Base-by-base conservation (phyloP, 495 filamentous ascomycete species). In the Aspergillus panamensis region DNA sequence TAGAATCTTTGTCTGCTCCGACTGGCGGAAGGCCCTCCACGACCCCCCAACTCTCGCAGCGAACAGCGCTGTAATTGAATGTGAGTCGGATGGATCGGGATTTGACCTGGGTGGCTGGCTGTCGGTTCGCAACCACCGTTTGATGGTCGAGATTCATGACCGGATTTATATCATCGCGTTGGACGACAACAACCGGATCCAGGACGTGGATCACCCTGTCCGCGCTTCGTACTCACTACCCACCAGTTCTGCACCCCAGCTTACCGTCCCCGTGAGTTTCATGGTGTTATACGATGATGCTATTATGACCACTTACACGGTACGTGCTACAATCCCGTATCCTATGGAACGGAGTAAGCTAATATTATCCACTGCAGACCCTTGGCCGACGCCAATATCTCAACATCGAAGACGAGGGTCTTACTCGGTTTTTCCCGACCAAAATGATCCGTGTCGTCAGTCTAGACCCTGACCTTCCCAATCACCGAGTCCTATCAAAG, bases 91-190 rank as follows among this genome's bases (percentile, higher is more conserved):
- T 51, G 73, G 71, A 0, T 55, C 65, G 12, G 62, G 54, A 35
- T 74, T 74, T 47, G 73, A 76, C 29, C 62, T 74, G 2, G 73
- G 73, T 25, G 73, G 73, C 4, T 76, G 73, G 73, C 49, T 76
- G 45, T 69, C 73, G 0, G 65, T 76, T 31, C 71, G 66, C 45
- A 72, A 76, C 52, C 70, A 72, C 54, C 73, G 72, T 13, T 6
- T 76, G n/a, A 72, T 74, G 70, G 73, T 74, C 25, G 73, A 76
- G 51, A 70, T 73, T n/a, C 64, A 76, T 58, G 70, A 74, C 31
- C 65, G 69, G 8, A 60, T 68, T 12, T 76, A 74, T 55, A 48
- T 76, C 29, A 65, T 76, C 17, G 67, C 69, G 1, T 66, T 76
- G 4, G 67, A 74, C 53, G 66, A 74, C 30, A 37, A 67, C 10